Evolutionary conservation across 108 stramenopile genomes (phyloP).

Genomic region (Nitzschia sp.): DNA sequence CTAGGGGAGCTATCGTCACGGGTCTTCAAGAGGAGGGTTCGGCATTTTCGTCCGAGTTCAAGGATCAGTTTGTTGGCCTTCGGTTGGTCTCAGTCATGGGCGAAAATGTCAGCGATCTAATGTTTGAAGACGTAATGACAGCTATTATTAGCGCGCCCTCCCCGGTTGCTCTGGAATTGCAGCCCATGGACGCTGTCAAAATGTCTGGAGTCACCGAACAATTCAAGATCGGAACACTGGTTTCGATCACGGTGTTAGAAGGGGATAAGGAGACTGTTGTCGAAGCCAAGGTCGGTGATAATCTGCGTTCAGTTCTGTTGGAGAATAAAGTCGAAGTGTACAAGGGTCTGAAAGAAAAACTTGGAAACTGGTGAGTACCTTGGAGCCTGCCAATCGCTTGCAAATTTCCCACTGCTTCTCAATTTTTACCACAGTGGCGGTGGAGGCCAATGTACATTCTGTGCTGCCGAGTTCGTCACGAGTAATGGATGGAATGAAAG

Average conservation of each 20-base stretch:
- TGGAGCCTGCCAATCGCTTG: too few species aligned
- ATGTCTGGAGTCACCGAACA: not conserved
- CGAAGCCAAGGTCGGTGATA: conserved; percentile 78
- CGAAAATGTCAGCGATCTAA: conserved; percentile 47
- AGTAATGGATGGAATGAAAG: conserved; percentile 65
- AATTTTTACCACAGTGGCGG: conserved; percentile 54
- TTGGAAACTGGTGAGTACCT: conserved; percentile 76
- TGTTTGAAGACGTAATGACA: conserved; percentile 79
- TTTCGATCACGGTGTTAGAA: conserved; percentile 60
- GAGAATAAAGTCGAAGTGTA: conserved; percentile 77
- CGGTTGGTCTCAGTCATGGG: conserved; percentile 53
- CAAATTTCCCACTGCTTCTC: too few species aligned
- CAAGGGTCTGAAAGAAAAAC: conserved; percentile 71
- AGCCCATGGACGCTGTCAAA: not conserved
- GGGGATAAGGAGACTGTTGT: conserved; percentile 48
- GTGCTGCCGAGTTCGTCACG: conserved; percentile 68
- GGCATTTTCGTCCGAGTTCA: conserved; percentile 35
- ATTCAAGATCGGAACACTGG: conserved; percentile 60
- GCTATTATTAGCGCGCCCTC: conserved; percentile 63
- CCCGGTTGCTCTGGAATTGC: conserved; percentile 55
- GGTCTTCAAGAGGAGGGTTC: conserved; percentile 69
- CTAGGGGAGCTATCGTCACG: conserved; percentile 61
- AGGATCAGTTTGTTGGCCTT: conserved; percentile 38
- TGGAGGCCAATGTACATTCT: conserved; percentile 76
- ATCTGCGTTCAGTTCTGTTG: conserved; percentile 61